Conservation (phyloP, 2,329 filamentous ascomycete genomes). For the Cryphonectria parasitica region DNA sequence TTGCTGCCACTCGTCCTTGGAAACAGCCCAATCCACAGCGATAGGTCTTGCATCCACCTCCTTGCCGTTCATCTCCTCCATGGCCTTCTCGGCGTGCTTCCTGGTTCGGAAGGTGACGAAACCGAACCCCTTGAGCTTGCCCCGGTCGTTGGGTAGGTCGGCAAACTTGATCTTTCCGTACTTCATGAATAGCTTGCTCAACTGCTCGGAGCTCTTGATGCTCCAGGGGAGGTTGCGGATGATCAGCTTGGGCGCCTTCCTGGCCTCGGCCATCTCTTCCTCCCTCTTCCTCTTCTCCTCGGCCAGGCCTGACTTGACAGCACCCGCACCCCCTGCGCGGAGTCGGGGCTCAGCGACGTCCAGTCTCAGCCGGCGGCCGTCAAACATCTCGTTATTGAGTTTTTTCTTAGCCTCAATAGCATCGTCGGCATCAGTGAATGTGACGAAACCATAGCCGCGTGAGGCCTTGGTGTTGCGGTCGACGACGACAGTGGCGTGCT, state of each 20-base stretch:
- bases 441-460: slow-evolving; percentile 94
- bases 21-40: slow-evolving; percentile 96
- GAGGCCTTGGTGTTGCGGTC: slow-evolving; percentile 86
- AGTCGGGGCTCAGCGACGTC: slow-evolving; percentile 88
- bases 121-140: slow-evolving; percentile 83
- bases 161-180: slow-evolving; percentile 91
- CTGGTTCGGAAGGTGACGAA: slow-evolving; percentile 87
- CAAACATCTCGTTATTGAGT: slow-evolving; percentile 76
- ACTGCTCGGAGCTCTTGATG: slow-evolving; percentile 82
- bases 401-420: slow-evolving; percentile 79
- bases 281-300: slow-evolving; percentile 57
- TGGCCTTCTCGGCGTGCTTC: slow-evolving; percentile 89
- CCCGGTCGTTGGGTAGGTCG: slow-evolving; percentile 78
- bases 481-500: slow-evolving; percentile 90
- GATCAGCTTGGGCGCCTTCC: slow-evolving; percentile 75
- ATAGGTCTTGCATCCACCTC: slow-evolving; percentile 84
- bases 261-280: slow-evolving; percentile 63
- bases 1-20: slow-evolving; percentile 83
- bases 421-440: slow-evolving; percentile 92
- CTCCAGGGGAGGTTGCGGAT: slow-evolving; percentile 96
- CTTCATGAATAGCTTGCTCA: slow-evolving; percentile 78
- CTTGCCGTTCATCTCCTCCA: slow-evolving; percentile 86
- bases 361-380: slow-evolving; percentile 80
- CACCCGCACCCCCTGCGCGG: slow-evolving; percentile 50
- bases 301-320: slow-evolving; percentile 42